A percentile compares a stretch with the other conserved stretches of the same genome.
Conservation (phyloP, 139 green algal genomes). For the Spirogloea muscicola region DNA sequence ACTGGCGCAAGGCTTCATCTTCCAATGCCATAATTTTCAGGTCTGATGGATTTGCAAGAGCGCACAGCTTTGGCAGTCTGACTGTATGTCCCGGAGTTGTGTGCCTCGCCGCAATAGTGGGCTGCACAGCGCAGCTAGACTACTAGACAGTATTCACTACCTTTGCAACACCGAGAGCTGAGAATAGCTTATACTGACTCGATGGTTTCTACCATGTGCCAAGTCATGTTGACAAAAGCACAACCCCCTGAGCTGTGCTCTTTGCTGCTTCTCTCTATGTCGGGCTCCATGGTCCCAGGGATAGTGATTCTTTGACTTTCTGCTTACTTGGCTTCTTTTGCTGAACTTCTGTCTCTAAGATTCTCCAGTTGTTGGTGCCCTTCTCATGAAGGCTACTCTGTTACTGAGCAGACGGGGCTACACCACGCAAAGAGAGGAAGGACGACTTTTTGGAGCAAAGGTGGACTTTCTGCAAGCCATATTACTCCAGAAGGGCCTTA, state of each 20-base stretch:
- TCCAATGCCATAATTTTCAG: conserved; percentile 25
- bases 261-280: background rate
- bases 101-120: background rate
- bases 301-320: background rate
- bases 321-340: background rate
- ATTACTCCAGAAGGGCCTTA: background rate
- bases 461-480: conserved; percentile 6
- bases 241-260: background rate
- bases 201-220: background rate
- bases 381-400: background rate
- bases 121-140: background rate
- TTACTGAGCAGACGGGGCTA: background rate
- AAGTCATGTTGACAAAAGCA: background rate
- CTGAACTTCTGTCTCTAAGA: background rate
- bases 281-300: background rate
- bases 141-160: background rate
- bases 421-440: background rate
- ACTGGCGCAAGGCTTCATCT: conserved; percentile 6
- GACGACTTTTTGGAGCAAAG: background rate
- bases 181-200: background rate
- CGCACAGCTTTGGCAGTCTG: background rate
- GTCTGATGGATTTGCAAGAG: background rate
- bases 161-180: background rate
- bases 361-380: background rate
- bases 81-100: background rate